A percentile compares a stretch with the other conserved stretches of the same genome.
Evolutionary conservation across 768 basidiomycete genomes (phyloP).

Genomic region (Ephemerocybe angulata): DNA sequence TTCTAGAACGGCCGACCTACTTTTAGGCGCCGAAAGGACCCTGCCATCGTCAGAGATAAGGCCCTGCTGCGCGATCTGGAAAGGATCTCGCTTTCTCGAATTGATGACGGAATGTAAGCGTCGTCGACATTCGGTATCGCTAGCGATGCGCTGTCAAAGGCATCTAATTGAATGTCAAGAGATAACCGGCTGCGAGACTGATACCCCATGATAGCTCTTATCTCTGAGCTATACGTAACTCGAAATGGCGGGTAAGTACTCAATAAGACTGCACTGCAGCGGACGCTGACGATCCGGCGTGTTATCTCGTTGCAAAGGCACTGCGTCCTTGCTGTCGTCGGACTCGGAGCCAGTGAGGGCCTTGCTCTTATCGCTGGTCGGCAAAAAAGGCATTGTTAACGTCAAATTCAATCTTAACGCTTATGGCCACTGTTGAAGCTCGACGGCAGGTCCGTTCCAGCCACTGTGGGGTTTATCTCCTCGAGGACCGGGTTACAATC

Average conservation of each 20-base stretch:
- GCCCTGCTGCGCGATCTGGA: not conserved
- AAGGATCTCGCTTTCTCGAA: not conserved
- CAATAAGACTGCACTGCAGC: not conserved
- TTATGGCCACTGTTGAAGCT: not conserved
- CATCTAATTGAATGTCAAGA: not conserved
- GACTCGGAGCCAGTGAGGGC: not conserved
- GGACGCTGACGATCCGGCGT: no score
- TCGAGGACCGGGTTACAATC: no score
- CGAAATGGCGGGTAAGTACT: not conserved
- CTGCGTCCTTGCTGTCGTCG: not conserved
- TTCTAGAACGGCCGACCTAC: no score
- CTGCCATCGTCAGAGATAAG: not conserved
- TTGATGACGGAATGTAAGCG: not conserved
- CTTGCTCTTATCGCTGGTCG: not conserved
- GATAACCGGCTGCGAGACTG: not conserved
- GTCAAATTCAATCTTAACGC: constrained; percentile 1
- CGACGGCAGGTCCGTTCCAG: not conserved
- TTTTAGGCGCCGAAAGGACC: no score
- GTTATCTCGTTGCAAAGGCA: constrained; percentile 1
- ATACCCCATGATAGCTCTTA: no score
- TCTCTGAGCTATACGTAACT: not conserved
- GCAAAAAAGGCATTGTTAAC: not conserved
- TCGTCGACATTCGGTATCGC: not conserved
- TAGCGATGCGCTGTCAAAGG: not conserved
- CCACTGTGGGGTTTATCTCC: not conserved